phyloP scores from a whole-genome alignment of 1,284 basidiomycete genomes.

The Cryptococcus amylolentus region DNA sequence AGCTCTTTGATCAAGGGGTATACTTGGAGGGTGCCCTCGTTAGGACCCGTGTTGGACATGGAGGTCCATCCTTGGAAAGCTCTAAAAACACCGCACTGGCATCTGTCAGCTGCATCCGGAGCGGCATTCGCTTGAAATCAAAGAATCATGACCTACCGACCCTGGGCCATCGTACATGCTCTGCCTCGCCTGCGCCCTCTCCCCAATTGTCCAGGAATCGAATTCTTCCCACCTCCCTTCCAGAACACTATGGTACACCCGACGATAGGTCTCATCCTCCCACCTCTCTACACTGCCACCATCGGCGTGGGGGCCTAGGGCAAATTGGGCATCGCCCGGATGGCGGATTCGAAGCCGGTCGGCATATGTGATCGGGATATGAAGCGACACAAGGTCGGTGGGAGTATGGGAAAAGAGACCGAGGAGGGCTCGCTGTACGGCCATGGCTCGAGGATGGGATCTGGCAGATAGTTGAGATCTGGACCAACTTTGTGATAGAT shows the following conservation, averaged over 20 bases:
- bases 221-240: conserved; percentile 58
- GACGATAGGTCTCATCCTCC: conserved; percentile 66
- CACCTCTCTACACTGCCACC: conserved; percentile 71
- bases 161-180: conserved; percentile 46
- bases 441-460: conserved; percentile 68
- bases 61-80: conserved; percentile 69
- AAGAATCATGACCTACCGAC: conserved; percentile 16
- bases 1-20: conserved; percentile 71
- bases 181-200: conserved; percentile 35
- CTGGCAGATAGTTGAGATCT: conserved; percentile 64
- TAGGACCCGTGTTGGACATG: conserved; percentile 58
- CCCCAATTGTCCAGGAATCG: conserved; percentile 41
- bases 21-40: conserved; percentile 70
- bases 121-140: not conserved
- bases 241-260: conserved; percentile 59
- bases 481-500: conserved; percentile 50
- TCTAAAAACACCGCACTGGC: conserved; percentile 67
- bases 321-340: conserved; percentile 68
- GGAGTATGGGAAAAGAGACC: conserved; percentile 58
- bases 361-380: conserved; percentile 65
- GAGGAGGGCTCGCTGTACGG: conserved; percentile 56
- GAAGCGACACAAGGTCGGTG: conserved; percentile 54
- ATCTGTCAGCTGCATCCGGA: conserved; percentile 20
- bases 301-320: conserved; percentile 70
- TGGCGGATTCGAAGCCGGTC: conserved; percentile 70